Evolutionary conservation across 1,284 basidiomycete genomes (phyloP), one percentile per base, ranked within the genome.

Genomic region (Sphaerobolus stellatus): DNA sequence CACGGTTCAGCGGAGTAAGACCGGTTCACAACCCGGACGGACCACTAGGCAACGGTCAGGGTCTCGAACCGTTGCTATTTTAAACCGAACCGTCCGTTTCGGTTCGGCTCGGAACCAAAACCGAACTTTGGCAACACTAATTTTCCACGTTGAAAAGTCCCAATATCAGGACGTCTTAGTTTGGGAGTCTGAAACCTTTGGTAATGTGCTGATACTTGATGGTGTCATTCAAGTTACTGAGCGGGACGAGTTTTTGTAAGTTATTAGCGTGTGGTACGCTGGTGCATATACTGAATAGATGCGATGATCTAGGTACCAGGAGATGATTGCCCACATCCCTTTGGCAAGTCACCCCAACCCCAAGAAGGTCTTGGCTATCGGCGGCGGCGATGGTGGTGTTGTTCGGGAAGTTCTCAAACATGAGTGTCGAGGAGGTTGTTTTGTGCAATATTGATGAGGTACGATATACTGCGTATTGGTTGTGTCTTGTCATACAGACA

Each of bases 371-470:
- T 86, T 99, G 34, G 94, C 99, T 55, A 96, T 99, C 59, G 96
- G 96, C 56, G 96, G 96, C 56, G 95, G 96, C 45, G 94, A 96
- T 68, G 94, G 94, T 52, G 94, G 94, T 66, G 96, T 99, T 61
- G 92, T 99, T 46, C 89, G 97, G 56, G 96, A 99, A 73, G 94
- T 95, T 31, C 83, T 99, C 71, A 98, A 97, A 79, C 95, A 99
- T 75, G 82, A 88, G 52, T 80, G 95, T 99, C 59, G 86, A 98
- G 72, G 76, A 94, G 65, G 95, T 97, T 64, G 91, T 96, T 34
- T 85, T 99, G 18, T 96, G 93, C 74, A 97, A 99, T 75, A 99
- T 99, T 69, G 96, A 99, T 72, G 96, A 98, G 81, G 89, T 88
- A 47, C 31, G 73, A 66, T 20, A 33, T 6, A 22, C n/a, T 45